Conservation (phyloP, 495 filamentous ascomycete genomes). For the Penicillium chermesinum region DNA sequence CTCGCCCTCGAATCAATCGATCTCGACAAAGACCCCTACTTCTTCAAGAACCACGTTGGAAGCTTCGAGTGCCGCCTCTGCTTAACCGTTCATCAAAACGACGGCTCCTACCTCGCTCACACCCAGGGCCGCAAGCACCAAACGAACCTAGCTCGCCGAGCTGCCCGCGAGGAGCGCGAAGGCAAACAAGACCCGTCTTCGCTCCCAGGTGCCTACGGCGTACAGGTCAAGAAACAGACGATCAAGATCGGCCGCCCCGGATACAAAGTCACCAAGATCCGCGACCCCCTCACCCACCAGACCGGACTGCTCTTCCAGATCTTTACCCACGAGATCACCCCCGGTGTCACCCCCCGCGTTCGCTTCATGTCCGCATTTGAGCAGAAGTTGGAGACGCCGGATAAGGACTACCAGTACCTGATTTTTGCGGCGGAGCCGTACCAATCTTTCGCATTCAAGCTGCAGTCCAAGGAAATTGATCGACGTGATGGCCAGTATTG, state of each 20-base stretch:
- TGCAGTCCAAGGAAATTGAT: slow-evolving; percentile 93
- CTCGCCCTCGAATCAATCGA: slow-evolving; percentile 98
- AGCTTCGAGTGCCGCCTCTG: slow-evolving; percentile 98
- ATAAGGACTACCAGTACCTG: slow-evolving; percentile 90
- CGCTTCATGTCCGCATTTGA: slow-evolving; percentile 97
- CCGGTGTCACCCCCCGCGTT: slow-evolving; percentile 70
- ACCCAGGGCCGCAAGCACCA: slow-evolving; percentile 99
- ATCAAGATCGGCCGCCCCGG: slow-evolving; percentile 96
- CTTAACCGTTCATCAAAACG: slow-evolving; percentile 98
- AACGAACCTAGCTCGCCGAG: slow-evolving; percentile 95
- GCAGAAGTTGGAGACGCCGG: slow-evolving; percentile 92
- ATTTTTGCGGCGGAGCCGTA: slow-evolving; percentile 96
- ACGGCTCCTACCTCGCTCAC: slow-evolving; percentile 98
- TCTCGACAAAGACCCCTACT: slow-evolving; percentile 98
- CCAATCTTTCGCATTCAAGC: slow-evolving; percentile 93
- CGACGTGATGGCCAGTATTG: slow-evolving; percentile 80
- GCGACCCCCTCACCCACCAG: slow-evolving; percentile 86
- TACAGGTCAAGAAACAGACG: slow-evolving; percentile 80
- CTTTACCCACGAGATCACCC: slow-evolving; percentile 87
- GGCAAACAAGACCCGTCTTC: slow-evolving; percentile 68
- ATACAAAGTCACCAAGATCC: slow-evolving; percentile 95
- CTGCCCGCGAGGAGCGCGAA: slow-evolving; percentile 89
- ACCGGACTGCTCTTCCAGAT: slow-evolving; percentile 89
- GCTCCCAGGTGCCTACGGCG: slow-evolving; percentile 66
- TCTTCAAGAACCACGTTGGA: slow-evolving; percentile 99